A percentile compares a stretch with the other conserved stretches of the same genome.
These are phyloP conservation scores for Sporobolomyces phaffii DNA, from an alignment of 768 basidiomycete genomes.

Conservation along the genomic window DNA sequence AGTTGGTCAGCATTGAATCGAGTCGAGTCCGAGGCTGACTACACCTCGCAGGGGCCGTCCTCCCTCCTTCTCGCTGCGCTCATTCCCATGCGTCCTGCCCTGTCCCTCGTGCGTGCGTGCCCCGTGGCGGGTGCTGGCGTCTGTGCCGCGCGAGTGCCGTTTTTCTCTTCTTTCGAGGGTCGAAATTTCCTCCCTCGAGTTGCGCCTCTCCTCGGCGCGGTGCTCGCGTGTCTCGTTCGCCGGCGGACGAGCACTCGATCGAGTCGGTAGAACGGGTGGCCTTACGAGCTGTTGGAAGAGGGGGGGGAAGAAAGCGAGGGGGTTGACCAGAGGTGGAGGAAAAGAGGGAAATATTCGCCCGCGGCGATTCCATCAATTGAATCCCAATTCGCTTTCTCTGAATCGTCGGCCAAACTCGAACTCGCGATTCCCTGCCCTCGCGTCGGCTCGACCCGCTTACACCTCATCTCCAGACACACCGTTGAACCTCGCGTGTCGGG, in stretches of 20 bases:
- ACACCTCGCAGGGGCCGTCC: background rate
- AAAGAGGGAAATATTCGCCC: background rate
- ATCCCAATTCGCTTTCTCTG: background rate
- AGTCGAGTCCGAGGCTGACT: background rate
- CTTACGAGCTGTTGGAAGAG: constrained; percentile 13
- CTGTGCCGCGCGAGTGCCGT: no score
- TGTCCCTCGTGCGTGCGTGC: background rate
- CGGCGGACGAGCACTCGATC: no score
- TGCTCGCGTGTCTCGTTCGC: no score
- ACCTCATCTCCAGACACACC: no score
- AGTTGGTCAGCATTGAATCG: constrained; percentile 2
- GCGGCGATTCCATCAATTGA: background rate
- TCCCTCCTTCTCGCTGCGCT: no score
- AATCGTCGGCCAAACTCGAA: background rate
- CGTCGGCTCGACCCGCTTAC: background rate
- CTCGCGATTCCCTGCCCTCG: no score
- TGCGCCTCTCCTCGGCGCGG: no score
- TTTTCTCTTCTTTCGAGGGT: background rate
- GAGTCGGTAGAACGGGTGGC: no score
- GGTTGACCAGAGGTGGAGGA: constrained; percentile 6
- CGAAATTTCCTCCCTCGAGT: no score
- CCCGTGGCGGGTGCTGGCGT: no score
- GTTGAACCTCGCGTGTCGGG: no score
- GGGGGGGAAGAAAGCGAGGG: constrained; percentile 4
- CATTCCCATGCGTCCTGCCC: background rate